Evolutionary conservation across 495 filamentous ascomycete genomes (phyloP).

Genomic region (Lasiosphaeria miniovina): DNA sequence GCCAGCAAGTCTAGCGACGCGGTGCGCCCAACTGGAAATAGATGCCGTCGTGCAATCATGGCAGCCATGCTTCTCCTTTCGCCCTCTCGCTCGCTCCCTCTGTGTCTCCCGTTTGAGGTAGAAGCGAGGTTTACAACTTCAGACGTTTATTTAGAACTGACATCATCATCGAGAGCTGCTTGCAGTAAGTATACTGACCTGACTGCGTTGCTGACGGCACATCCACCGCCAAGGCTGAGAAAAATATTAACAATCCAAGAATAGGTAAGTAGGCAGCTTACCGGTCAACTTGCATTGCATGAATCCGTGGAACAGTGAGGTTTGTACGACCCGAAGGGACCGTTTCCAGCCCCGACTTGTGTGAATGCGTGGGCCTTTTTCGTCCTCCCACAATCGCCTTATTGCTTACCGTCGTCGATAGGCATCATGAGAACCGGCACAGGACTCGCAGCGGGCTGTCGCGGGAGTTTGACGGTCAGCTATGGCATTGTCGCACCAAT

Average conservation of each 20-base stretch:
- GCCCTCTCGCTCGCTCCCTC: too few species aligned
- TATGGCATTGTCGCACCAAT: too few species aligned
- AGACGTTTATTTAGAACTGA: neutral
- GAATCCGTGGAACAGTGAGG: too few species aligned
- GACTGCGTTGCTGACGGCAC: neutral
- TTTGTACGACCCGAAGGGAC: too few species aligned
- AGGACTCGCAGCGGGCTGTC: neutral
- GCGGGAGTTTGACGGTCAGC: neutral
- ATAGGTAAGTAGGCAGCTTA: neutral
- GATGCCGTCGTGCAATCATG: constrained; percentile 24
- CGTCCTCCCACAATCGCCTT: neutral
- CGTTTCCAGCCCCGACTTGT: neutral
- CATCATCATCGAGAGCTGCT: neutral
- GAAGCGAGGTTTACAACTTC: too few species aligned
- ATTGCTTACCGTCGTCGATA: neutral
- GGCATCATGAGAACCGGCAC: neutral
- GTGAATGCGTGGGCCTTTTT: neutral
- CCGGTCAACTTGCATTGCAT: too few species aligned
- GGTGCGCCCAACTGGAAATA: constrained; percentile 23
- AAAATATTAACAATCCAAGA: neutral
- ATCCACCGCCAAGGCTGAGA: neutral
- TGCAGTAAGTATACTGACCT: neutral
- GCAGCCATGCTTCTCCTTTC: too few species aligned
- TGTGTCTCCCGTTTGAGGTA: too few species aligned
- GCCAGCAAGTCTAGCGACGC: constrained; percentile 8